Evolutionary conservation across 306 rosid genomes (phyloP).

Genomic region (Glycine soja): DNA sequence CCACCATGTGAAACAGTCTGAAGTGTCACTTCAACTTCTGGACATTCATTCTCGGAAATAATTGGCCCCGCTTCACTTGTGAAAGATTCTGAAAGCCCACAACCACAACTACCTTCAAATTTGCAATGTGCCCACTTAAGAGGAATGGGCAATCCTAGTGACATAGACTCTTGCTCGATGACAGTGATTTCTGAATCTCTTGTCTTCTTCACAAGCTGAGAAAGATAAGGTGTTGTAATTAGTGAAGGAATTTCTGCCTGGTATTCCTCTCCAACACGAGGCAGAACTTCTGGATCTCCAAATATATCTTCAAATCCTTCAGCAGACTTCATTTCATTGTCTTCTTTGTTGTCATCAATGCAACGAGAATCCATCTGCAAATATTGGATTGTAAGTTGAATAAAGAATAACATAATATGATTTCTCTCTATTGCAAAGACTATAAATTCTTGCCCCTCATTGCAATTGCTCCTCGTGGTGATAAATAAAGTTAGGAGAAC

Average conservation of each 20-base stretch:
- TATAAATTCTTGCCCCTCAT: not conserved
- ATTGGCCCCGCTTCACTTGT: conserved; percentile 39
- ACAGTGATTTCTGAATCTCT: conserved; percentile 43
- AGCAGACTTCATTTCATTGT: conserved; percentile 39
- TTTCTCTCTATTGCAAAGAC: conserved; percentile 11
- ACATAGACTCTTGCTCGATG: conserved; percentile 37
- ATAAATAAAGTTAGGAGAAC: not conserved
- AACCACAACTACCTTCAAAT: conserved; percentile 28
- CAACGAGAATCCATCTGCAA: conserved; percentile 54
- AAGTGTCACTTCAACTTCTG: conserved; percentile 14
- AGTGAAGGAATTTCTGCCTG: conserved; percentile 66
- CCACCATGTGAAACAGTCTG: not conserved
- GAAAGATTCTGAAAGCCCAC: conserved; percentile 42
- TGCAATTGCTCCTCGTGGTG: conserved; percentile 3
- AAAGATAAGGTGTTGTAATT: conserved; percentile 19
- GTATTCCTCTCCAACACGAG: conserved; percentile 64
- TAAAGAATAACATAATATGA: conserved; percentile 22
- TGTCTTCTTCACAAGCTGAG: conserved; percentile 43
- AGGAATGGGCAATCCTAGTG: conserved; percentile 51
- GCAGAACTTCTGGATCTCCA: conserved; percentile 53
- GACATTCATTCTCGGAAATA: conserved; percentile 32
- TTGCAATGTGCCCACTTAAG: conserved; percentile 50
- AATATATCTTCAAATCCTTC: conserved; percentile 47
- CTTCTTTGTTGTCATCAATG: conserved; percentile 41
- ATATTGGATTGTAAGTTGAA: conserved; percentile 32